Conservation (phyloP, 2,329 filamentous ascomycete species). For the Fusarium sp. region DNA sequence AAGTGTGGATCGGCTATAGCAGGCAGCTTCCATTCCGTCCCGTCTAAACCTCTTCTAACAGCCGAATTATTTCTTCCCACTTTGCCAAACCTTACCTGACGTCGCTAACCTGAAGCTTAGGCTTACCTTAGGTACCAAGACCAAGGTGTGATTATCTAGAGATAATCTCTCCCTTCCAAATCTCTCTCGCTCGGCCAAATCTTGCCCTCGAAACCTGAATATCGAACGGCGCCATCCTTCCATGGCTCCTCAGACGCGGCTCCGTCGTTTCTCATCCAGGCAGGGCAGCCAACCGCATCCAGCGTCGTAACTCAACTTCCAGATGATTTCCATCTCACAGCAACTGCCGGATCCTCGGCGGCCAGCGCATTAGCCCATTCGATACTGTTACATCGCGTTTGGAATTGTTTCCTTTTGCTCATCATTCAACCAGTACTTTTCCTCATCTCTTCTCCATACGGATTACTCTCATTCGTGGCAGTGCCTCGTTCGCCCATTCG, state of each 20-base stretch:
- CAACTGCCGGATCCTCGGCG: constrained; percentile 39
- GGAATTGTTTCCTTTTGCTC: constrained; percentile 23
- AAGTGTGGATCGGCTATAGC: constrained; percentile 27
- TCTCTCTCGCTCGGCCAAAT: background rate
- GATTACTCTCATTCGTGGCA: constrained; percentile 19
- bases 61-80: background rate
- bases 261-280: background rate
- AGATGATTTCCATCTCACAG: constrained; percentile 27
- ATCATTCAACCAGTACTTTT: constrained; percentile 24
- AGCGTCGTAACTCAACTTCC: constrained; percentile 9
- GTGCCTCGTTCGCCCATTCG: constrained; percentile 36
- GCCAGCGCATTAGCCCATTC: constrained; percentile 34
- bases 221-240: constrained; percentile 16
- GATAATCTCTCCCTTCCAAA: constrained; percentile 1
- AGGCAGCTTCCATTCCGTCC: constrained; percentile 12
- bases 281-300: background rate
- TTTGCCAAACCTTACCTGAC: background rate
- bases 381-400: constrained; percentile 39
- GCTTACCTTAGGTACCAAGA: background rate
- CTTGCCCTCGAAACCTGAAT: constrained; percentile 12
- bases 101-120: background rate
- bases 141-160: background rate
- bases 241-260: constrained; percentile 6
- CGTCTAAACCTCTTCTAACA: constrained; percentile 1
- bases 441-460: constrained; percentile 38